Evolutionary conservation across 352 stramenopile genomes (phyloP).

Genomic region (Globisporangium megalacanthum): DNA sequence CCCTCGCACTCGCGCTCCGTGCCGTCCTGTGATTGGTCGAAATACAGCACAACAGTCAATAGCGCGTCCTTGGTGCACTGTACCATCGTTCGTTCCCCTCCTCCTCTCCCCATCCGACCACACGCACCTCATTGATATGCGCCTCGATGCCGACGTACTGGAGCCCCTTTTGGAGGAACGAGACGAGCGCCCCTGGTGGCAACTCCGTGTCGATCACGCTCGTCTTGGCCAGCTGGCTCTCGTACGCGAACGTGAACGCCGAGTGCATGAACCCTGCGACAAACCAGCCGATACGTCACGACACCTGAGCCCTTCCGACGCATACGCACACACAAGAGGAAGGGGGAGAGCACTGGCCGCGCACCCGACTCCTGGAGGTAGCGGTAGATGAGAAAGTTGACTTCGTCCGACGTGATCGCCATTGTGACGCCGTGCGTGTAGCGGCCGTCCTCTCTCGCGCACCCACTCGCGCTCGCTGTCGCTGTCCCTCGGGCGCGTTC

Average conservation of each 20-base stretch:
- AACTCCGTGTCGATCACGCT: constrained; percentile 91
- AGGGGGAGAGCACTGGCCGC: constrained; percentile 9
- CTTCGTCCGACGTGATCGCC: constrained; percentile 93
- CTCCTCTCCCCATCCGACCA: background rate
- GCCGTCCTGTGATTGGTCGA: constrained; percentile 50
- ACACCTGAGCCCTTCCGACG: background rate
- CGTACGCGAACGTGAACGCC: constrained; percentile 98
- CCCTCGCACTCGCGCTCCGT: constrained; percentile 82
- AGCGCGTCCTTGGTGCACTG: constrained; percentile 3
- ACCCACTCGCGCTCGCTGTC: background rate
- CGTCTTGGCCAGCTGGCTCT: constrained; percentile 94
- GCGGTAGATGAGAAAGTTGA: constrained; percentile 98
- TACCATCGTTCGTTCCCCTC: background rate
- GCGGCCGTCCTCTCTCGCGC: background rate
- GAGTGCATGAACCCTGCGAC: constrained; percentile 92
- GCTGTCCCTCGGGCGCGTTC: background rate
- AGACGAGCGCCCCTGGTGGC: constrained; percentile 95
- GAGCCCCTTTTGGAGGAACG: constrained; percentile 98
- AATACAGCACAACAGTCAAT: constrained; percentile 1
- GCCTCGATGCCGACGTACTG: constrained; percentile 92
- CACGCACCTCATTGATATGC: constrained; percentile 79
- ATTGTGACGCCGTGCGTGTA: constrained; percentile 26
- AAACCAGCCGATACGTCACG: background rate
- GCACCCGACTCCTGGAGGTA: constrained; percentile 95
- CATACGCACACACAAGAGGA: background rate